phyloP scores from a whole-genome alignment of 345 rosid genomes.

The Luvunga scandens region DNA sequence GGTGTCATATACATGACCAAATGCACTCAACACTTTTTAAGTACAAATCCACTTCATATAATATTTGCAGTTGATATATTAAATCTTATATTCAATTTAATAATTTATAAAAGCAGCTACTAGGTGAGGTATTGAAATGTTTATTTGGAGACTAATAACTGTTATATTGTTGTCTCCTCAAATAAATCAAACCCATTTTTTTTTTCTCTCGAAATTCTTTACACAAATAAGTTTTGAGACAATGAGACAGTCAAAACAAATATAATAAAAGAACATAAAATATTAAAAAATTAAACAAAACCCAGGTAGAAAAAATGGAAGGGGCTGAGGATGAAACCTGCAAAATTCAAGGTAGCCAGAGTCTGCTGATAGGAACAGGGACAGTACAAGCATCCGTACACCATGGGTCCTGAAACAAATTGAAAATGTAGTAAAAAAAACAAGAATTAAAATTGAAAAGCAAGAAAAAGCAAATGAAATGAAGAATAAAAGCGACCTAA shows the following conservation, averaged over 20 bases:
- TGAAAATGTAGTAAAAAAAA: background rate
- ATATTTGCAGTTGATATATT: background rate
- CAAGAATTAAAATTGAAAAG: background rate
- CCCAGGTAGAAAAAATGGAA: too few species aligned
- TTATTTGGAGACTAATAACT: background rate
- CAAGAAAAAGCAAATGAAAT: background rate
- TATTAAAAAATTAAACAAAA: background rate
- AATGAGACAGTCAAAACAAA: background rate
- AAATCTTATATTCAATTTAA: background rate
- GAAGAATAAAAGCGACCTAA: slow-evolving; percentile 37
- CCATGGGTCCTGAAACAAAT: slow-evolving; percentile 81
- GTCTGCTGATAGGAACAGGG: slow-evolving; percentile 68
- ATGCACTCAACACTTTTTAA: background rate
- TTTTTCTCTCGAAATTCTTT: background rate
- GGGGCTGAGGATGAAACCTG: slow-evolving; percentile 40
- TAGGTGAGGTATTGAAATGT: background rate
- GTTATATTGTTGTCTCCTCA: background rate
- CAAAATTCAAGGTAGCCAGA: slow-evolving; percentile 76
- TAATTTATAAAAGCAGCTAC: background rate
- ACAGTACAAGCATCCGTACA: slow-evolving; percentile 92
- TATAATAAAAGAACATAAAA: background rate
- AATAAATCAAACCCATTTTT: background rate
- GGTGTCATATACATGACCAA: background rate
- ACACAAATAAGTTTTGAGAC: background rate
- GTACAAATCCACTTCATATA: background rate